Evolutionary conservation across 495 filamentous ascomycete genomes (phyloP), one percentile per base, ranked within the genome.

Genomic region (Penicillium salamii): DNA sequence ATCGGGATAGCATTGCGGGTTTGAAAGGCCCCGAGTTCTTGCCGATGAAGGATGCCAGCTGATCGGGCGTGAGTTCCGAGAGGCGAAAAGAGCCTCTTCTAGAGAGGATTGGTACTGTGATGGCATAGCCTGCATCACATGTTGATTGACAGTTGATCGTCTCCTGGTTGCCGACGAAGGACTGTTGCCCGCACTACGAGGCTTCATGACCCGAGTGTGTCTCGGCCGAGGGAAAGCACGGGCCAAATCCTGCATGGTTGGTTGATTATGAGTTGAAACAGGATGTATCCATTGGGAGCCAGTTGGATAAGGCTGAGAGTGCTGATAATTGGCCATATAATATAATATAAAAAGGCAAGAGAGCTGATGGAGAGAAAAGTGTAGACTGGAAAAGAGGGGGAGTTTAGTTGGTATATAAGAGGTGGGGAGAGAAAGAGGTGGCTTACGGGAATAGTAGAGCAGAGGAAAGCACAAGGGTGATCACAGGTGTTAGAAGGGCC

Each of bases 131-230:
- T 63, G 34, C 59, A 55, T 52, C 49, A 56, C 34, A 37, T 66
- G 71, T 41, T 85, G 77, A 52, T 75, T 68, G 50, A 81, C 71
- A 33, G 82, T 70, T 13, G 80, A 80, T 57, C 77, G 75, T 56
- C 80, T 70, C 53, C 79, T 70, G 46, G 71, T 69, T 50, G 78
- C 67, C 52, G 76, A 70, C 23, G 84, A 78, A 15, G 87, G 87
- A 63, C 85, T 90, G 69, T 82, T 88, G 63, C 77, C 84, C 41
- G 83, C 81, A 68, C 85, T 88, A 21, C 71, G 77, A 5, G 84
- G 81, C 66, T 90, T 89, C 42, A 75, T 72, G 42, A 89, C 71
- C 52, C 85, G 75, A 61, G 80, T 51, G 33, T 62, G 58, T 50
- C 65, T 65, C 9, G 67, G 57, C 28, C 55, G 62, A 36, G 67